A percentile compares a stretch with the other conserved stretches of the same genome.
These are phyloP conservation scores for Prototheca cutis DNA, from an alignment of 163 green algal species.

Conservation along the genomic window DNA sequence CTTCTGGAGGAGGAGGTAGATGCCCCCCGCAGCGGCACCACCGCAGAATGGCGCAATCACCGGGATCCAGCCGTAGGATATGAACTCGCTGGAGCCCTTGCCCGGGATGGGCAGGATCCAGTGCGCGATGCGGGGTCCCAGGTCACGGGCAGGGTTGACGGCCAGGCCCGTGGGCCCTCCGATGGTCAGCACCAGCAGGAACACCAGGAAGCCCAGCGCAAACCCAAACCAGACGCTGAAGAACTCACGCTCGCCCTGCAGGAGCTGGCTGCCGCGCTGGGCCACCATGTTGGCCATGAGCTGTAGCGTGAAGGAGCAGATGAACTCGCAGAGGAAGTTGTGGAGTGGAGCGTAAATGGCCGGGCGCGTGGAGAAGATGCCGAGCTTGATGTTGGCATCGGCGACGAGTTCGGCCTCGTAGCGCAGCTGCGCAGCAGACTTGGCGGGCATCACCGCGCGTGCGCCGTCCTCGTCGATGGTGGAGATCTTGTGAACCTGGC, in stretches of 20 bases:
- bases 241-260: constrained; percentile 3
- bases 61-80: constrained; percentile 37
- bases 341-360: constrained; percentile 35
- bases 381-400: constrained; percentile 51
- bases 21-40: constrained; percentile 18
- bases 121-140: constrained; percentile 47
- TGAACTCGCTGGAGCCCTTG: constrained; percentile 48
- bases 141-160: constrained; percentile 52
- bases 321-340: constrained; percentile 26
- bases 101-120: constrained; percentile 47
- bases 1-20: constrained; percentile 7
- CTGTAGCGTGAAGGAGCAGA: constrained; percentile 28
- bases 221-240: constrained; percentile 2
- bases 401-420: constrained; percentile 13
- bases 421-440: not conserved
- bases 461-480: not conserved
- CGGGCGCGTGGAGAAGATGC: constrained; percentile 47
- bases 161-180: constrained; percentile 41
- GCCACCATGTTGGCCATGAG: constrained; percentile 27
- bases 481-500: not conserved
- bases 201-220: constrained; percentile 6
- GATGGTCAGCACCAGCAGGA: constrained; percentile 24
- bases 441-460: not conserved
- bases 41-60: constrained; percentile 31
- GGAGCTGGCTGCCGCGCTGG: constrained; percentile 9